phyloP scores from a whole-genome alignment of 2,329 filamentous ascomycete genomes.

The Sporothrix variecibatus region DNA sequence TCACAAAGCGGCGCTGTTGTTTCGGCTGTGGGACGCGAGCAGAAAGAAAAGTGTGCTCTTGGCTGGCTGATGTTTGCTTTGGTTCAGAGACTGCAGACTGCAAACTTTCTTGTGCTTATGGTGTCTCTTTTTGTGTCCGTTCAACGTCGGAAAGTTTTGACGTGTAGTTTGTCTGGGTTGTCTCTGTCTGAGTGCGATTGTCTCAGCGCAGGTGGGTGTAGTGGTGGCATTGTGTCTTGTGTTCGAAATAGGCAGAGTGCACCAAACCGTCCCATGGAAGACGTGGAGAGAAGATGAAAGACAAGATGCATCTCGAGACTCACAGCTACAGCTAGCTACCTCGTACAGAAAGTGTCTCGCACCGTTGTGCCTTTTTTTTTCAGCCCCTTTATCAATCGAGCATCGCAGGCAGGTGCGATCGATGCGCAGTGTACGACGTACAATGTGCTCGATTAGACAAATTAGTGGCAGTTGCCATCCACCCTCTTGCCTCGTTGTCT shows the following conservation, averaged over 20 bases:
- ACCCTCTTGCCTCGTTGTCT: neutral
- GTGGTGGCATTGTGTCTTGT: neutral
- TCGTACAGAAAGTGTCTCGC: neutral
- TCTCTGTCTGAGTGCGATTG: neutral
- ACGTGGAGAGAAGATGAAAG: neutral
- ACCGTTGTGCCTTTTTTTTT: neutral
- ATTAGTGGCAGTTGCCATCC: neutral
- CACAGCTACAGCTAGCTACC: neutral
- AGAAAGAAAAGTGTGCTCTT: neutral
- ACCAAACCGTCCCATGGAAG: neutral
- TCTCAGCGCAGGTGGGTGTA: conserved; percentile 1
- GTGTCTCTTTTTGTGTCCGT: conserved; percentile 14
- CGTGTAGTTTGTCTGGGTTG: conserved; percentile 5
- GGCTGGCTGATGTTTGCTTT: conserved; percentile 14
- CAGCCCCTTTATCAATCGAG: neutral
- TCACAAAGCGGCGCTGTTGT: conserved; percentile 7
- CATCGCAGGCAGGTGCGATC: neutral
- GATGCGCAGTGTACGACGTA: neutral
- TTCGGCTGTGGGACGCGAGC: conserved; percentile 20
- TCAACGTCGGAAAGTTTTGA: conserved; percentile 27
- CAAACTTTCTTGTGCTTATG: neutral
- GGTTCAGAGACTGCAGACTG: conserved; percentile 3
- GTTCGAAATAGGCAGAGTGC: neutral
- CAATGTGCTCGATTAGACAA: neutral
- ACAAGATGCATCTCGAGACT: conserved; percentile 13